phyloP scores from a whole-genome alignment of 345 rosid genomes.

The Zanthoxylum bungeanum region DNA sequence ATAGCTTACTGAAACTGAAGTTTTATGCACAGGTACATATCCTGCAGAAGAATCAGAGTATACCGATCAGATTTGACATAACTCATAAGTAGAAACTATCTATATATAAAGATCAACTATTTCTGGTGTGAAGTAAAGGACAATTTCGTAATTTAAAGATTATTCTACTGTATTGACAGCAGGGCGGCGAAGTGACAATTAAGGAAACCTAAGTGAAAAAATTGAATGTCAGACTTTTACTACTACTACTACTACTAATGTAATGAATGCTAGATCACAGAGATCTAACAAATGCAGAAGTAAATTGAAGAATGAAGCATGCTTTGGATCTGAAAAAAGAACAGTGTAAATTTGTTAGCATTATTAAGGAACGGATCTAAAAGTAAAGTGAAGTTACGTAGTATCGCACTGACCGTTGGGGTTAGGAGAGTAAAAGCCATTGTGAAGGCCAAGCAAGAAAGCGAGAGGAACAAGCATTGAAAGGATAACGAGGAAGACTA shows the following conservation, averaged over 20 bases:
- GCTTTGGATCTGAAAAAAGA: constrained; percentile 1
- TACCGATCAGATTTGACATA: not conserved
- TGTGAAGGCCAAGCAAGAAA: constrained; percentile 78
- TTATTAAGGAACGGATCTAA: constrained; percentile 1
- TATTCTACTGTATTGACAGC: not conserved
- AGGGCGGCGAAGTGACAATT: not conserved
- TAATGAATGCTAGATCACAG: not conserved
- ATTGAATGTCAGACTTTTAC: not conserved
- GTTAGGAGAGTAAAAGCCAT: constrained; percentile 66
- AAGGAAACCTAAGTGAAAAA: not conserved
- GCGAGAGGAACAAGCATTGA: constrained; percentile 95
- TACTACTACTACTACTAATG: not conserved
- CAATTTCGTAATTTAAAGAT: not conserved
- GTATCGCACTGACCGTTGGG: constrained; percentile 22
- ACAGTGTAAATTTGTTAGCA: constrained; percentile 1
- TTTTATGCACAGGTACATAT: constrained; percentile 40
- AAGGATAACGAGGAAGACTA: constrained; percentile 74
- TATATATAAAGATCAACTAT: not conserved
- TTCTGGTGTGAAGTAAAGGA: not conserved
- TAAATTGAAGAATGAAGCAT: not conserved
- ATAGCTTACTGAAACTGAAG: constrained; percentile 49
- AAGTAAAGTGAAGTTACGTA: not conserved
- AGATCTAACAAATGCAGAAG: constrained; percentile 6
- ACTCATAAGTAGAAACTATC: no score
- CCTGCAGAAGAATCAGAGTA: constrained; percentile 39